Evolutionary conservation across 345 rosid genomes (phyloP).

Genomic region (Angophora floribunda): DNA sequence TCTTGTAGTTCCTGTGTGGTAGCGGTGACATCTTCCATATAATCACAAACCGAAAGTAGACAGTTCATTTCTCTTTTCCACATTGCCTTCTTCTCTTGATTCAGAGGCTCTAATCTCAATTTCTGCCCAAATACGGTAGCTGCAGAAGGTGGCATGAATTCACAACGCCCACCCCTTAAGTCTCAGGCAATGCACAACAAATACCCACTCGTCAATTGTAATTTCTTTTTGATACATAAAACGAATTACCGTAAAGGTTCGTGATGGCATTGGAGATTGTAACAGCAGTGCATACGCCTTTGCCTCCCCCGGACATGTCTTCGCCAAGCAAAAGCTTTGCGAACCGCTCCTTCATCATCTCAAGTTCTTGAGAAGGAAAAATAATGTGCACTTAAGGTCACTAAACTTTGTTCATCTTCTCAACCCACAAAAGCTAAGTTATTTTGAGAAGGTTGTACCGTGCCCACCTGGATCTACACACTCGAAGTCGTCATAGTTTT

Average conservation of each 20-base stretch:
- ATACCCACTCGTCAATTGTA: not conserved
- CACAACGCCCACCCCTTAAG: not conserved
- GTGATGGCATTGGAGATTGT: slow-evolving; percentile 91
- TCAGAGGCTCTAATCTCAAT: slow-evolving; percentile 73
- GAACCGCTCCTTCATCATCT: slow-evolving; percentile 85
- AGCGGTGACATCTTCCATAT: slow-evolving; percentile 65
- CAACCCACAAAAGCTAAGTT: not conserved
- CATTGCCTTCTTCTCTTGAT: slow-evolving; percentile 63
- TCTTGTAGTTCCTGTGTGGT: slow-evolving; percentile 44
- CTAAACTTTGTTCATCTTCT: not conserved
- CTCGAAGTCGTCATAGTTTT: slow-evolving; percentile 35
- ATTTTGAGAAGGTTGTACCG: not conserved
- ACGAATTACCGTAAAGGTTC: slow-evolving; percentile 80
- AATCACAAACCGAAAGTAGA: slow-evolving; percentile 77
- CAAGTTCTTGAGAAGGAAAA: slow-evolving; percentile 38
- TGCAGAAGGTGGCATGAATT: slow-evolving; percentile 34
- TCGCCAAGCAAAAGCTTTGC: slow-evolving; percentile 89
- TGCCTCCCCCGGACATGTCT: slow-evolving; percentile 96
- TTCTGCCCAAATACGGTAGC: slow-evolving; percentile 93
- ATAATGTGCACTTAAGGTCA: not conserved
- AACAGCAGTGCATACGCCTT: slow-evolving; percentile 87
- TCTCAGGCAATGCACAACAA: not conserved
- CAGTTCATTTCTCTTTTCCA: slow-evolving; percentile 96
- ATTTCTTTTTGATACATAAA: not conserved
- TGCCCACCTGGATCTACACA: slow-evolving; percentile 36